Evolutionary conservation across 1,284 basidiomycete genomes (phyloP).

Genomic region (Hypsizygus ulmarius): DNA sequence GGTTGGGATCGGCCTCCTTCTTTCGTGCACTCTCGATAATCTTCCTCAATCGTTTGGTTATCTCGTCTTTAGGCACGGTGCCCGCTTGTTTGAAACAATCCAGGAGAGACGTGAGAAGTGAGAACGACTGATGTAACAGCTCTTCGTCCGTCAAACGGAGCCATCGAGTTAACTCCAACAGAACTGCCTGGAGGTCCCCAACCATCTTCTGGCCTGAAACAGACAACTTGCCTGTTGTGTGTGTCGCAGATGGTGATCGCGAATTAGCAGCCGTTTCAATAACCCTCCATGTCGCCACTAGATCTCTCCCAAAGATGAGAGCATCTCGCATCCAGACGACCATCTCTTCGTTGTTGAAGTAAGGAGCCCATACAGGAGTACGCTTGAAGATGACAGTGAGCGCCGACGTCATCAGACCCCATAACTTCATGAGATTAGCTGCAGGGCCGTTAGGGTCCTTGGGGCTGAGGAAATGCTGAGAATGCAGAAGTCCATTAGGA

Average conservation of each 20-base stretch:
- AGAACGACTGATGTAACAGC: slow-evolving; percentile 82
- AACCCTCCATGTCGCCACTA: slow-evolving; percentile 76
- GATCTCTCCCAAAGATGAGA: slow-evolving; percentile 83
- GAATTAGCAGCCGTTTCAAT: slow-evolving; percentile 68
- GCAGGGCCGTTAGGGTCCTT: slow-evolving; percentile 44
- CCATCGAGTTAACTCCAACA: slow-evolving; percentile 81
- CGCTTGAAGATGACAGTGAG: slow-evolving; percentile 81
- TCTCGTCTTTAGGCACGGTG: slow-evolving; percentile 48
- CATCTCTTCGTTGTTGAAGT: slow-evolving; percentile 82
- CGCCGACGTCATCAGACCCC: slow-evolving; percentile 79
- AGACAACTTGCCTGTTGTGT: slow-evolving; percentile 37
- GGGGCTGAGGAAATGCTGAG: slow-evolving; percentile 51
- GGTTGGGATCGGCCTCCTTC: slow-evolving; percentile 33
- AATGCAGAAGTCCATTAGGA: slow-evolving; percentile 67
- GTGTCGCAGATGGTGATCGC: slow-evolving; percentile 22
- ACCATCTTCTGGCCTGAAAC: slow-evolving; percentile 71
- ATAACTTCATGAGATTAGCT: slow-evolving; percentile 65
- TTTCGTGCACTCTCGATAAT: slow-evolving; percentile 57
- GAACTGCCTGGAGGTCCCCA: slow-evolving; percentile 70
- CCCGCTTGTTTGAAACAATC: slow-evolving; percentile 61
- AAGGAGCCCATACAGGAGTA: slow-evolving; percentile 79
- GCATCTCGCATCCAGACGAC: slow-evolving; percentile 96
- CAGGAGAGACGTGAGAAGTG: slow-evolving; percentile 76
- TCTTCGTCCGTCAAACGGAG: slow-evolving; percentile 88
- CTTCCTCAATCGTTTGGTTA: slow-evolving; percentile 55